These are phyloP conservation scores for Daldinia concentrica DNA, from an alignment of 495 filamentous ascomycete species.

Conservation along the genomic window DNA sequence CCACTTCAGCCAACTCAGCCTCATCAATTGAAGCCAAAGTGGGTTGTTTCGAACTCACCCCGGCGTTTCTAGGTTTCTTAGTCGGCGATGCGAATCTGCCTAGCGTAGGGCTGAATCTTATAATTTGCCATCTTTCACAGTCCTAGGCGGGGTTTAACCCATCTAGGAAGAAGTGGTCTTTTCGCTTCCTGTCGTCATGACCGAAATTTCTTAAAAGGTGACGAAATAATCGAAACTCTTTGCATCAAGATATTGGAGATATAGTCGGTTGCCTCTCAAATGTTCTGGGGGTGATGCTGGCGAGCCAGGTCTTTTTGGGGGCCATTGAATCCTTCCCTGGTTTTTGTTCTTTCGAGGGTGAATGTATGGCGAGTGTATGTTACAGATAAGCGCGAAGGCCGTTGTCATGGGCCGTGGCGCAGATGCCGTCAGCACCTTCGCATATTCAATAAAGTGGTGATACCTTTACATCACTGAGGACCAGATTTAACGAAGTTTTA, in stretches of 20 bases:
- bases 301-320: constrained; percentile 9
- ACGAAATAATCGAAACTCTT: constrained; percentile 6
- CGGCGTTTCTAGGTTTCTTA: constrained; percentile 15
- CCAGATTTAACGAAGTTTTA: constrained; percentile 1
- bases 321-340: constrained; percentile 27
- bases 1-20: constrained; percentile 32
- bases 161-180: constrained; percentile 23
- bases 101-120: constrained; percentile 41
- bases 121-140: constrained; percentile 1
- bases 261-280: constrained; percentile 30
- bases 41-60: constrained; percentile 14
- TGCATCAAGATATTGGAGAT: constrained; percentile 5
- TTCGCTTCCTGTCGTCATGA: constrained; percentile 8
- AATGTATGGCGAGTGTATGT: not conserved
- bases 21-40: constrained; percentile 24
- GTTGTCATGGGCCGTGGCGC: constrained; percentile 20
- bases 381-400: constrained; percentile 23
- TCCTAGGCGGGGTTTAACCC: constrained; percentile 13
- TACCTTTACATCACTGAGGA: constrained; percentile 5
- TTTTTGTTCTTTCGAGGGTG: constrained; percentile 6
- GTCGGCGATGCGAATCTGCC: constrained; percentile 28
- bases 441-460: constrained; percentile 10
- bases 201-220: constrained; percentile 7
- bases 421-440: constrained; percentile 36
- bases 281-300: not conserved